Base-by-base conservation (phyloP, 306 rosid species). In the Coriaria nepalensis region DNA sequence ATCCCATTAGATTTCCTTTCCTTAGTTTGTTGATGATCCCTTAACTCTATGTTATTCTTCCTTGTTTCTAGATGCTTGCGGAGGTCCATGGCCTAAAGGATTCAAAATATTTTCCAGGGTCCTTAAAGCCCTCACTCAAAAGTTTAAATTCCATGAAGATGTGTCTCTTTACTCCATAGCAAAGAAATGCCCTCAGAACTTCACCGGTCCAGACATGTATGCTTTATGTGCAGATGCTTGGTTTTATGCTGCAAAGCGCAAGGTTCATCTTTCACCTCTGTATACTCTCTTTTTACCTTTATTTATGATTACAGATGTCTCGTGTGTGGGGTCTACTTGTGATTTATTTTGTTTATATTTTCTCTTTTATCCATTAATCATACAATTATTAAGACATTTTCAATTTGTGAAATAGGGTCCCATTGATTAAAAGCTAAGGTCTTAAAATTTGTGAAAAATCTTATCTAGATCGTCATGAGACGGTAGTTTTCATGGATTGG, bases 191-290 rank as follows among this genome's bases (percentile, higher is more conserved):
- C 94, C 87, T 4, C 78, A 81, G 47, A 85, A 78, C 80, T 90
- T 85, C 72, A 90, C 98, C 6, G 95, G 95, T 43, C 95, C 95
- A 47, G 98, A 85, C 67, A 81, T 81, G 87, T 90, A 85, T 70
- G 98, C 98, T 56, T 73, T 90, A 44, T 90, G 98, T 75, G 92
- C 94, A 7, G 98, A 85, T 48, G 94, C 98, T 50, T 90, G 95
- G 98, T 90, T 90, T 63, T 73, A 75, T 34, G 95, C 98, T 33
- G 98, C 95, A 55, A 90, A 85, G 60, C 78, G 94, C 71, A 85
- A 70, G 78, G 95, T 78, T 49, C 65, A 63, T 63, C 55, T 4
- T 5, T 74, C 43, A 12, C 9, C 47, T 56, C 45, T 56, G 48
- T 10, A 35, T 20, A 44, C 43, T 40, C 34, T 33, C 36, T 2